phyloP scores from a whole-genome alignment of 2,329 filamentous ascomycete species.

The Penicillium fuscoglaucum region DNA sequence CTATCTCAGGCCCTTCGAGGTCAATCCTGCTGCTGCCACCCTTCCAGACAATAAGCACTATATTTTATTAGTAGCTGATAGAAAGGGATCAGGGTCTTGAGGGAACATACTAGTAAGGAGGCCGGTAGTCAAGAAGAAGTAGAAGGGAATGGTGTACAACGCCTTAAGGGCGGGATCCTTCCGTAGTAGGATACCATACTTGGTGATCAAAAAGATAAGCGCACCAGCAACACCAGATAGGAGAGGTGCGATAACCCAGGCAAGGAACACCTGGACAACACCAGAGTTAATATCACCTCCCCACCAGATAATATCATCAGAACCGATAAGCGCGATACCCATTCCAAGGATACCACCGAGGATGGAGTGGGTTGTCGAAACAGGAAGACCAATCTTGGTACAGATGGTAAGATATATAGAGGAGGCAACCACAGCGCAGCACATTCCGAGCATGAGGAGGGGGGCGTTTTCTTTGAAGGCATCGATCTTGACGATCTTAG shows the following conservation, averaged over 20 bases:
- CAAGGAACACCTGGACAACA: not conserved
- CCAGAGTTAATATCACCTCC: constrained; percentile 1
- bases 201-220: not conserved
- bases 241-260: not conserved
- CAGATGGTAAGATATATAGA: not conserved
- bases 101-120: not conserved
- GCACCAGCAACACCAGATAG: not conserved
- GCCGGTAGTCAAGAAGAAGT: not conserved
- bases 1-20: not conserved
- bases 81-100: not conserved
- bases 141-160: not conserved
- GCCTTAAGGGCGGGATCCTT: not conserved
- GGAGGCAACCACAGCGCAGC: not conserved
- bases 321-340: not conserved
- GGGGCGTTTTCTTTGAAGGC: not conserved
- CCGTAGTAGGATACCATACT: not conserved
- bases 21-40: not conserved
- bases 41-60: constrained; percentile 2
- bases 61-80: not conserved
- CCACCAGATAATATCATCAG: constrained; percentile 1
- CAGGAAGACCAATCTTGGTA: not conserved
- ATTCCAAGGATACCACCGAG: not conserved
- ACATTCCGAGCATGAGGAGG: constrained; percentile 1
- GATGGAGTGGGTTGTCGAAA: not conserved
- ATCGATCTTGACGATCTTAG: not conserved